Conservation (phyloP, 2,329 filamentous ascomycete genomes). For the Curvularia spicifera region DNA sequence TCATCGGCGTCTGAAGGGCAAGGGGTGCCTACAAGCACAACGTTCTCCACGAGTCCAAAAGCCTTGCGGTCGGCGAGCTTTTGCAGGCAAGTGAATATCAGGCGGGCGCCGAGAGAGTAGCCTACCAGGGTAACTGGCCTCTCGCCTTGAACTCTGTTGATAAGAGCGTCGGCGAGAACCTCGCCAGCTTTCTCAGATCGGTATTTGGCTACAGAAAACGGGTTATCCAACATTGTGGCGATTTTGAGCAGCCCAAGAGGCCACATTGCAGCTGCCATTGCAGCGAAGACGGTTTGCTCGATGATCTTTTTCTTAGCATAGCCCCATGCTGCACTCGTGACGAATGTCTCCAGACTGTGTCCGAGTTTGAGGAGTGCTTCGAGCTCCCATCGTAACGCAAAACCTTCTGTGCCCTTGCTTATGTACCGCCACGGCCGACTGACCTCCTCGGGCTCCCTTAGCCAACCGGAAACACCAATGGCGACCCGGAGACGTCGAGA, state of each 20-base stretch:
- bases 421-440: conserved; percentile 79
- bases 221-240: conserved; percentile 73
- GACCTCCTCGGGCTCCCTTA: conserved; percentile 74
- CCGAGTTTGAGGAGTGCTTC: conserved; percentile 79
- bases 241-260: conserved; percentile 57
- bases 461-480: conserved; percentile 82
- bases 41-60: conserved; percentile 84
- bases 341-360: conserved; percentile 75
- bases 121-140: conserved; percentile 80
- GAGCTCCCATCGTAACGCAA: conserved; percentile 83
- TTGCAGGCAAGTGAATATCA: conserved; percentile 83
- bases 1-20: conserved; percentile 73
- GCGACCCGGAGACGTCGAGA: conserved; percentile 71
- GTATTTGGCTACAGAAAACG: conserved; percentile 77
- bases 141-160: conserved; percentile 82
- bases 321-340: conserved; percentile 81
- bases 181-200: conserved; percentile 80
- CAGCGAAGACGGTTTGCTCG: conserved; percentile 61
- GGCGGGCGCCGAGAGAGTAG: conserved; percentile 79
- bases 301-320: conserved; percentile 77
- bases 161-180: conserved; percentile 80
- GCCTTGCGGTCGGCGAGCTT: conserved; percentile 77
- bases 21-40: conserved; percentile 81
- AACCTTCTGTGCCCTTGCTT: conserved; percentile 75
- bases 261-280: conserved; percentile 57